Evolutionary conservation across 257 asterid species (phyloP).

Genomic region (Fraxinus cuspidata): DNA sequence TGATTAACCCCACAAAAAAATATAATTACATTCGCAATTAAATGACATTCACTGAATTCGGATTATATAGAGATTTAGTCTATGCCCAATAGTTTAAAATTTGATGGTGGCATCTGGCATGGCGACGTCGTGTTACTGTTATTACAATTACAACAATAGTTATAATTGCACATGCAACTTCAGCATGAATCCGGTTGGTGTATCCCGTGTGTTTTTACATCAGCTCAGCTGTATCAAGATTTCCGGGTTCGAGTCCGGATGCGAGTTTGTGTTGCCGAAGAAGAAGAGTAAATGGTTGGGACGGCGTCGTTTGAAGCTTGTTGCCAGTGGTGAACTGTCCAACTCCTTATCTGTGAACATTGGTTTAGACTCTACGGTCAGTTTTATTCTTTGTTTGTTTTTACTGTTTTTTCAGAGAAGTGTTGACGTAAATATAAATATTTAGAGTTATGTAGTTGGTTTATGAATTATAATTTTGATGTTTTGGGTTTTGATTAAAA

Average conservation of each 20-base stretch:
- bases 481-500: background rate
- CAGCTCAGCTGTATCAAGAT: conserved; percentile 40
- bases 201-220: conserved; percentile 41
- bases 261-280: conserved; percentile 36
- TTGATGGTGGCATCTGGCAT: conserved; percentile 40
- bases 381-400: background rate
- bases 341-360: conserved; percentile 58
- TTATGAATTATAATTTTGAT: conserved; percentile 13
- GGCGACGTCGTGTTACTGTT: conserved; percentile 46
- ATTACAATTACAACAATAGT: conserved; percentile 19
- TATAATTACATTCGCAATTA: conserved; percentile 3
- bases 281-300: conserved; percentile 38
- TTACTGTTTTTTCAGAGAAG: background rate
- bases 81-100: conserved; percentile 8
- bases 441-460: background rate
- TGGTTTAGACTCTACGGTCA: conserved; percentile 85
- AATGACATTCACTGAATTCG: background rate
- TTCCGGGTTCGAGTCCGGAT: conserved; percentile 35
- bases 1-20: background rate
- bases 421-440: background rate
- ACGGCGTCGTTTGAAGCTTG: conserved; percentile 52
- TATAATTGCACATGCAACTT: conserved; percentile 47
- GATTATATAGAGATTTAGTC: background rate
- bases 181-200: conserved; percentile 45
- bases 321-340: conserved; percentile 63